Evolutionary conservation across 345 rosid genomes (phyloP).

Genomic region (Eucalyptus marginata): DNA sequence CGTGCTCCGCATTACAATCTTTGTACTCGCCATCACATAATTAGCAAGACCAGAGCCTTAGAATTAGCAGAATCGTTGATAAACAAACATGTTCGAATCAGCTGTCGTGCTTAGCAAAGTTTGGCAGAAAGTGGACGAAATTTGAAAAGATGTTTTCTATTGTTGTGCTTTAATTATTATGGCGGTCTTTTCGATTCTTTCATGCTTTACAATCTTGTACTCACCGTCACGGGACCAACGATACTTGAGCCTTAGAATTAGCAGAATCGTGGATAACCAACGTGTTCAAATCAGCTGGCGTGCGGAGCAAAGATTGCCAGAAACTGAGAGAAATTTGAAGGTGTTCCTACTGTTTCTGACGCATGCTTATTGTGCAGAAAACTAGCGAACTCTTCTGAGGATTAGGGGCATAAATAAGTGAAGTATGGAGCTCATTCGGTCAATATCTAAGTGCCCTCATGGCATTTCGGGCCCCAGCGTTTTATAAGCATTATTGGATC

Average conservation of each 20-base stretch:
- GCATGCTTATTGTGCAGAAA: background rate
- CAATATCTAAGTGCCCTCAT: background rate
- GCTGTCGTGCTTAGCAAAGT: no score
- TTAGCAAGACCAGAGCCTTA: no score
- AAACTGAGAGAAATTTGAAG: background rate
- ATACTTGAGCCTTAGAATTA: background rate
- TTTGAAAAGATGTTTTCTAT: no score
- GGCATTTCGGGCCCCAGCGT: background rate
- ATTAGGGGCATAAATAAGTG: background rate
- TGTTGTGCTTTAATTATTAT: no score
- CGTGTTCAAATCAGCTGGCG: background rate
- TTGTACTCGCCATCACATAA: no score
- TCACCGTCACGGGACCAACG: background rate
- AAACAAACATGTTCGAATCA: no score
- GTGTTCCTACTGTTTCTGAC: background rate
- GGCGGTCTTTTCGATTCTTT: background rate
- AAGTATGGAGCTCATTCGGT: background rate
- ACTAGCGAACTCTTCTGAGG: background rate
- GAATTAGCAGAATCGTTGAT: no score
- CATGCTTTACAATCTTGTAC: background rate
- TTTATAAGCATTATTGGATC: background rate
- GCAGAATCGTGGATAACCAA: background rate
- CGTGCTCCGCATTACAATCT: no score
- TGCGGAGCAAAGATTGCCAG: background rate
- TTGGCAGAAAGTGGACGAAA: no score